phyloP scores from a whole-genome alignment of 2,329 filamentous ascomycete species.

The Conoideocrella luteorostrata region DNA sequence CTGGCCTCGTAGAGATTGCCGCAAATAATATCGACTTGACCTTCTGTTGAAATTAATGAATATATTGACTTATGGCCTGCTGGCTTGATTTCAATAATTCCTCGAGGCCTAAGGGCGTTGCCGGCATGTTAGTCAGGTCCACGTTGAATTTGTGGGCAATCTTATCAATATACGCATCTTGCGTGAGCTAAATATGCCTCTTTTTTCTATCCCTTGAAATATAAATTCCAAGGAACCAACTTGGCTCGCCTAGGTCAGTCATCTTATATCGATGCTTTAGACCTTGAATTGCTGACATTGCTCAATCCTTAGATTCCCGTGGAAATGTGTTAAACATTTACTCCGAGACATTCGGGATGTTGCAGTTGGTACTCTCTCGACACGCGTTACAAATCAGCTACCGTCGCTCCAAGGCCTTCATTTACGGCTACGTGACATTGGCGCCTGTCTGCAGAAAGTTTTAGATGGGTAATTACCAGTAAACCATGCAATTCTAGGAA shows the following conservation, averaged over 20 bases:
- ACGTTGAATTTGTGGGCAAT: neutral
- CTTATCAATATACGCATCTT: conserved; percentile 3
- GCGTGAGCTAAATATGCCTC: neutral
- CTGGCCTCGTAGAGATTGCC: neutral
- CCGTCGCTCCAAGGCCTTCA: conserved; percentile 96
- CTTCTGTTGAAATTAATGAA: neutral
- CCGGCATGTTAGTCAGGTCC: neutral
- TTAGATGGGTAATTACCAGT: conserved; percentile 87
- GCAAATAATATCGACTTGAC: neutral
- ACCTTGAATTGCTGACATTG: no score
- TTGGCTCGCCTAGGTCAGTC: neutral
- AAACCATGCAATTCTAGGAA: conserved; percentile 95
- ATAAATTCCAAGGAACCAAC: conserved; percentile 1
- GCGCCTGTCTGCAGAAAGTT: conserved; percentile 91
- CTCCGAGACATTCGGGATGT: conserved; percentile 97
- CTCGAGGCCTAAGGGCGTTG: neutral
- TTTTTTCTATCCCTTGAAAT: neutral
- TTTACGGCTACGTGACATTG: conserved; percentile 89
- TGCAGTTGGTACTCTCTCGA: conserved; percentile 91
- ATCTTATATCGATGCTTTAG: neutral
- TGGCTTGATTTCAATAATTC: neutral
- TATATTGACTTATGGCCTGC: neutral
- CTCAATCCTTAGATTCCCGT: no score
- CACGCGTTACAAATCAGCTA: conserved; percentile 93
- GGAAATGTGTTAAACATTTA: conserved; percentile 97